Evolutionary conservation across 352 stramenopile species (phyloP).

Genomic region (Halophytophthora polymorphica): DNA sequence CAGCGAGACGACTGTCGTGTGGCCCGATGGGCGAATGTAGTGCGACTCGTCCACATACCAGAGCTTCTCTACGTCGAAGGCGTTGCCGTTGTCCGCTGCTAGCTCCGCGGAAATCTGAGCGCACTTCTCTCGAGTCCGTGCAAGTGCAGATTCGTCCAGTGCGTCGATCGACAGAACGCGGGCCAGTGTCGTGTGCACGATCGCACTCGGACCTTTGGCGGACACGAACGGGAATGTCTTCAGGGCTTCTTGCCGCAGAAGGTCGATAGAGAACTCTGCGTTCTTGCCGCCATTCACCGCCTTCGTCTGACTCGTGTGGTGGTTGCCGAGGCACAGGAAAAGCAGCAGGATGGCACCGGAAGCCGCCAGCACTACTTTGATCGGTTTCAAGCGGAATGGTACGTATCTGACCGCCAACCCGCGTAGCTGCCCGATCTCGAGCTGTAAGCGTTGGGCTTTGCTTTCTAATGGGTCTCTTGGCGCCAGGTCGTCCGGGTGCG

Average conservation of each 20-base stretch:
- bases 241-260: constrained; percentile 31
- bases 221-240: constrained; percentile 40
- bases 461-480: constrained; percentile 6
- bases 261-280: constrained; percentile 41
- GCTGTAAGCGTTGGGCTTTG: constrained; percentile 19
- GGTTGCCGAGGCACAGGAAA: constrained; percentile 31
- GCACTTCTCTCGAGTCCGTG: constrained; percentile 28
- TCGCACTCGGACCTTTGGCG: constrained; percentile 19
- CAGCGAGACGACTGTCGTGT: constrained; percentile 34
- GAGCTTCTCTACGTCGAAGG: constrained; percentile 33
- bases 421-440: constrained; percentile 34
- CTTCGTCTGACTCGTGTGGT: background rate
- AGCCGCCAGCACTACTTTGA: constrained; percentile 43
- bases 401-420: constrained; percentile 28
- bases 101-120: constrained; percentile 37
- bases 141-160: constrained; percentile 19
- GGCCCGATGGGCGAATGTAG: constrained; percentile 39
- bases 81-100: background rate
- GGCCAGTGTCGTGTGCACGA: constrained; percentile 61
- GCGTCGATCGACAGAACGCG: constrained; percentile 42
- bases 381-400: constrained; percentile 30
- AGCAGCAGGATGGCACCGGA: constrained; percentile 56
- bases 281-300: constrained; percentile 13
- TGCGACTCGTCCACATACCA: constrained; percentile 66
- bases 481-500: constrained; percentile 49